These are phyloP conservation scores for Kwoniella botswanensis DNA, from an alignment of 768 basidiomycete species.

Conservation along the genomic window DNA sequence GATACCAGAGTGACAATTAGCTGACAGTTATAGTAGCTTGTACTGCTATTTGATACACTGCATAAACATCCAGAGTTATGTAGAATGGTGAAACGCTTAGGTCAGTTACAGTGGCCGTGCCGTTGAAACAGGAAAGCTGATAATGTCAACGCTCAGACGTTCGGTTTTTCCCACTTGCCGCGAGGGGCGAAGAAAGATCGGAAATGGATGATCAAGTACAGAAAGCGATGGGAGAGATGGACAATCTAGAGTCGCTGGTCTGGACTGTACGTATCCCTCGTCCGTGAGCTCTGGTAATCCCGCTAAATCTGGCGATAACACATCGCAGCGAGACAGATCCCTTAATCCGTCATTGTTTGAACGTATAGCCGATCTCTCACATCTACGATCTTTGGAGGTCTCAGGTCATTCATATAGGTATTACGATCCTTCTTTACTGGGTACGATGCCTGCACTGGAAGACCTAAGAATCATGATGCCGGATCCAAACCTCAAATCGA, in stretches of 20 bases:
- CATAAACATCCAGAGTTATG: constrained; percentile 38
- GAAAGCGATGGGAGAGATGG: constrained; percentile 36
- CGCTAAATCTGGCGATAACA: not conserved
- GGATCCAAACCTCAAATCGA: constrained; percentile 34
- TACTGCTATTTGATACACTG: constrained; percentile 41
- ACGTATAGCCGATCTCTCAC: constrained; percentile 25
- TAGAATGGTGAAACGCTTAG: constrained; percentile 37
- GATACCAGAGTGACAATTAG: not conserved
- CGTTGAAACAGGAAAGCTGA: constrained; percentile 1
- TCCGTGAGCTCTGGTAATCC: not conserved
- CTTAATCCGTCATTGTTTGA: constrained; percentile 39
- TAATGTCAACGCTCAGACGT: constrained; percentile 31
- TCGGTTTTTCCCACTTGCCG: constrained; percentile 44
- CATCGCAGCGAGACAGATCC: constrained; percentile 40
- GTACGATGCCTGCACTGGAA: constrained; percentile 30
- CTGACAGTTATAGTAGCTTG: constrained; percentile 35
- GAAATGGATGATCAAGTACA: constrained; percentile 47
- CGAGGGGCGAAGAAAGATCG: constrained; percentile 36
- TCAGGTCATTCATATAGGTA: constrained; percentile 49
- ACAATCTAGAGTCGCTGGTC: constrained; percentile 37
- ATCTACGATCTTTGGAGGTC: constrained; percentile 42
- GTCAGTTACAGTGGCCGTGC: constrained; percentile 20
- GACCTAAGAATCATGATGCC: constrained; percentile 54
- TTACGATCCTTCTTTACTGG: constrained; percentile 40
- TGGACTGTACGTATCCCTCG: constrained; percentile 41